A percentile compares a stretch with the other conserved stretches of the same genome.
phyloP scores from a whole-genome alignment of 2,329 filamentous ascomycete genomes.

The Pyrenophora graminea region DNA sequence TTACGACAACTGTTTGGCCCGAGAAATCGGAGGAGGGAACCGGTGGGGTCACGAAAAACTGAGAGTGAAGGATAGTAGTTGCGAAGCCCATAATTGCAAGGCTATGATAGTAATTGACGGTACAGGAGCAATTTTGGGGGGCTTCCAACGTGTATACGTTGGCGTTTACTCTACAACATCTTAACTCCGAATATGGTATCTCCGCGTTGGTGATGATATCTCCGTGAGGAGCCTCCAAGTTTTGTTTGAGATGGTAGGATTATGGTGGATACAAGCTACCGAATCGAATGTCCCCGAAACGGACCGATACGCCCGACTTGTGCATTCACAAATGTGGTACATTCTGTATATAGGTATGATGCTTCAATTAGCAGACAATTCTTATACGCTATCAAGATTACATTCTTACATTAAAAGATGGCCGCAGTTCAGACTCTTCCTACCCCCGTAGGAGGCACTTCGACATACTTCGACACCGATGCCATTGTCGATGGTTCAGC shows the following conservation, averaged over 20 bases:
- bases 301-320: not conserved
- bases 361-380: not conserved
- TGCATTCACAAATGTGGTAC: not conserved
- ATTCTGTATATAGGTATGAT: not conserved
- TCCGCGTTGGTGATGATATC: not conserved
- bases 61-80: conserved; percentile 41
- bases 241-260: not conserved
- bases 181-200: conserved; percentile 1
- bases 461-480: not conserved
- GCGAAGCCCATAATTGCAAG: conserved; percentile 1
- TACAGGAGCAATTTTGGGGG: not conserved
- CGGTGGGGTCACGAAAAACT: conserved; percentile 45
- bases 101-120: not conserved
- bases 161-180: not conserved
- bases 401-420: not conserved
- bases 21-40: conserved; percentile 30
- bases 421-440: not conserved
- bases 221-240: not conserved
- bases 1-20: conserved; percentile 51
- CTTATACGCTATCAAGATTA: not conserved
- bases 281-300: conserved; percentile 3
- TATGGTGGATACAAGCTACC: not conserved
- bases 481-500: not conserved
- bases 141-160: not conserved
- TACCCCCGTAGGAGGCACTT: not conserved